phyloP scores from a whole-genome alignment of 768 basidiomycete species.

The Crucibulum laeve region DNA sequence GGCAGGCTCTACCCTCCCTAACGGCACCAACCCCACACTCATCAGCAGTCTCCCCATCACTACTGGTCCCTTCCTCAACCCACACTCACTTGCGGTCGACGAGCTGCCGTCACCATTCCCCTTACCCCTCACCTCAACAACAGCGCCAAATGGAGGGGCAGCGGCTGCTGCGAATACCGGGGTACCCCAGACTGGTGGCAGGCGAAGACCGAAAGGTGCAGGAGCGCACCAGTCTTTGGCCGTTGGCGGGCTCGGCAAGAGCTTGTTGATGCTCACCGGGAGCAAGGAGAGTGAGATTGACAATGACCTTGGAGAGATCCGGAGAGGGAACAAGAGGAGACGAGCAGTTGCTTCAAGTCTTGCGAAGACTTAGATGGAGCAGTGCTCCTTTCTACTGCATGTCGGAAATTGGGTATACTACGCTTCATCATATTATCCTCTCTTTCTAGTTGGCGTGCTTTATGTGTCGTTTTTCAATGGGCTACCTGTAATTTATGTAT shows the following conservation, averaged over 20 bases:
- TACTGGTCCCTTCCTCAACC: constrained; percentile 68
- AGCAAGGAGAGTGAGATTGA: constrained; percentile 73
- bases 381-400: neutral
- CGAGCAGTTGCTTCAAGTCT: constrained; percentile 28
- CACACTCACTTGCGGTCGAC: constrained; percentile 81
- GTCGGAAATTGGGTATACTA: neutral
- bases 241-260: constrained; percentile 72
- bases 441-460: neutral
- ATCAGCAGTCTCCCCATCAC: constrained; percentile 56
- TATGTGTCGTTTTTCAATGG: neutral
- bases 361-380: constrained; percentile 11
- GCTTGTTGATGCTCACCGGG: constrained; percentile 47
- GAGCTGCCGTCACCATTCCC: constrained; percentile 87
- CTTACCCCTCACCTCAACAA: constrained; percentile 58
- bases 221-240: constrained; percentile 55
- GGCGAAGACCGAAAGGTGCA: constrained; percentile 49
- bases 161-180: constrained; percentile 26
- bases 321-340: constrained; percentile 66
- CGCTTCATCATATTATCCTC: neutral
- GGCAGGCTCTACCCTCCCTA: constrained; percentile 26
- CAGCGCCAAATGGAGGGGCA: constrained; percentile 28
- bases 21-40: constrained; percentile 24
- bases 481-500: constrained; percentile 1
- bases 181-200: constrained; percentile 32
- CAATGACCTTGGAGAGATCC: constrained; percentile 72